A percentile compares a stretch with the other conserved stretches of the same genome.
phyloP scores from a whole-genome alignment of 2,329 filamentous ascomycete genomes.

The Curvularia sp. region DNA sequence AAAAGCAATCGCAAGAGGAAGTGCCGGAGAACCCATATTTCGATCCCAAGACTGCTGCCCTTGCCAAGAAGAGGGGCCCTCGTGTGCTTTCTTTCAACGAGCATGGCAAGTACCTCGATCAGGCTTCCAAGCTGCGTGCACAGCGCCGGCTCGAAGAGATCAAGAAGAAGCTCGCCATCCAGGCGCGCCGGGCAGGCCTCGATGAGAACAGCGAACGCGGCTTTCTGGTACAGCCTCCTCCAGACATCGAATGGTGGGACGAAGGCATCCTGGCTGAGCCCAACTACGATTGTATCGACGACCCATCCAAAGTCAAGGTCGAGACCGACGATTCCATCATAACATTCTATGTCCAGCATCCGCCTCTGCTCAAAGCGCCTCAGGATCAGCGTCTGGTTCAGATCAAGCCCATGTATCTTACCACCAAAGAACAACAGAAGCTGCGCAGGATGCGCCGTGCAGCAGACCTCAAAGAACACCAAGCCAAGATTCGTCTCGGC shows the following conservation, averaged over 20 bases:
- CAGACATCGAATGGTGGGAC: constrained; percentile 97
- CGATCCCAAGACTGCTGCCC: constrained; percentile 68
- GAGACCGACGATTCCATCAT: constrained; percentile 82
- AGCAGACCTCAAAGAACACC: constrained; percentile 92
- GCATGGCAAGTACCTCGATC: constrained; percentile 96
- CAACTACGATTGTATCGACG: constrained; percentile 74
- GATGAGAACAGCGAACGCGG: constrained; percentile 94
- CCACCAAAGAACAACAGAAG: constrained; percentile 88
- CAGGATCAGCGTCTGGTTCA: constrained; percentile 82
- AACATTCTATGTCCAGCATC: constrained; percentile 90
- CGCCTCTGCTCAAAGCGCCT: constrained; percentile 86
- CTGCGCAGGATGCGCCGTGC: constrained; percentile 86
- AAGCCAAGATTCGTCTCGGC: constrained; percentile 92
- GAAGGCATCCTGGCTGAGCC: constrained; percentile 80
- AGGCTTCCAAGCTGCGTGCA: constrained; percentile 85
- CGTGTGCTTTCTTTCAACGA: constrained; percentile 88
- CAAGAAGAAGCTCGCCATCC: constrained; percentile 89
- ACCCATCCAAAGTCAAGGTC: constrained; percentile 73
- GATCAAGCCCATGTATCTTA: constrained; percentile 91
- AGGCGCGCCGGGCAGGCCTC: constrained; percentile 87
- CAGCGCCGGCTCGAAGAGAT: constrained; percentile 91
- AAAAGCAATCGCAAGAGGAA: constrained; percentile 56
- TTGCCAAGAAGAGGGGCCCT: constrained; percentile 63
- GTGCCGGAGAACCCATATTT: constrained; percentile 82
- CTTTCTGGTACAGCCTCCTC: constrained; percentile 82